phyloP scores from a whole-genome alignment of 2,329 filamentous ascomycete genomes.

The Aspergillus transmontanensis region DNA sequence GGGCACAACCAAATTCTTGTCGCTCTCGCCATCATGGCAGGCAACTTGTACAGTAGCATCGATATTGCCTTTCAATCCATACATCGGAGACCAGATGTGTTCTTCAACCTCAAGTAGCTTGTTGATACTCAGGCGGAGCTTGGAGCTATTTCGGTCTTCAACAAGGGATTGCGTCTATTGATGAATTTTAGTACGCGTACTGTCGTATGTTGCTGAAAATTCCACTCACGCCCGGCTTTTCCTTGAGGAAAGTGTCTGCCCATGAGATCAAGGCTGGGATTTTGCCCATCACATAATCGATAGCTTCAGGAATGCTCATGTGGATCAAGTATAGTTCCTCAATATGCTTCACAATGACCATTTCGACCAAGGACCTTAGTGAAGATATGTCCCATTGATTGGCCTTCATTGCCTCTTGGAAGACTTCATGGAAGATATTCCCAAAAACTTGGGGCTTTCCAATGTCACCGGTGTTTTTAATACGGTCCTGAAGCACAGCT shows the following conservation, averaged over 20 bases:
- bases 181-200: slow-evolving; percentile 30
- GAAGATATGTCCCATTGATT: slow-evolving; percentile 78
- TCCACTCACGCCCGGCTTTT: slow-evolving; percentile 64
- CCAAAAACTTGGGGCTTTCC: slow-evolving; percentile 86
- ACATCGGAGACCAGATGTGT: slow-evolving; percentile 97
- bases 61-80: slow-evolving; percentile 95
- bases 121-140: slow-evolving; percentile 79
- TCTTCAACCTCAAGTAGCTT: slow-evolving; percentile 97
- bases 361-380: slow-evolving; percentile 67
- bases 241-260: slow-evolving; percentile 78
- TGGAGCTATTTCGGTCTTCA: slow-evolving; percentile 75
- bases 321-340: slow-evolving; percentile 90
- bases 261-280: slow-evolving; percentile 79
- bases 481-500: slow-evolving; percentile 89
- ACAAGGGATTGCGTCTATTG: slow-evolving; percentile 68
- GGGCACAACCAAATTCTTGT: slow-evolving; percentile 77
- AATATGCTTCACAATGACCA: slow-evolving; percentile 72
- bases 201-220: not conserved
- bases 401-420: slow-evolving; percentile 82
- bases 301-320: slow-evolving; percentile 70
- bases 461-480: slow-evolving; percentile 84
- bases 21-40: slow-evolving; percentile 69
- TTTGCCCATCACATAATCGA: slow-evolving; percentile 79
- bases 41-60: slow-evolving; percentile 92
- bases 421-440: slow-evolving; percentile 90